A percentile compares a stretch with the other conserved stretches of the same genome.
Evolutionary conservation across 2,329 filamentous ascomycete genomes (phyloP).

Genomic region (Microsporum audouinii): DNA sequence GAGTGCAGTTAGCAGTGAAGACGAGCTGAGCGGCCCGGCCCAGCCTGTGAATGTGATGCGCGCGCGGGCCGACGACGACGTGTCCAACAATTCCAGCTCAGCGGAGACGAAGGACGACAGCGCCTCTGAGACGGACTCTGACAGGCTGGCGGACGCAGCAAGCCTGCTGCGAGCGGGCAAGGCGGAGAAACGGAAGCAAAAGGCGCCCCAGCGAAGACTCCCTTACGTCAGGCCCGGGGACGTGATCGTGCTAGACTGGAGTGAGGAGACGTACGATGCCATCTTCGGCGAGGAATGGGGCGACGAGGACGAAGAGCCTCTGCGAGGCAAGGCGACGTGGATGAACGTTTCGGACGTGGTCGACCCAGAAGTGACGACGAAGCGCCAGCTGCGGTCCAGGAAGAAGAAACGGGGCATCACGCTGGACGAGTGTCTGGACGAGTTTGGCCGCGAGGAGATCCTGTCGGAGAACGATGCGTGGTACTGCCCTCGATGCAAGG

Average conservation of each 20-base stretch:
- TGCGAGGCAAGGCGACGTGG: slow-evolving; percentile 52
- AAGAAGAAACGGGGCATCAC: slow-evolving; percentile 67
- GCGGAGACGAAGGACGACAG: slow-evolving; percentile 17
- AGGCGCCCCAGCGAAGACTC: slow-evolving; percentile 23
- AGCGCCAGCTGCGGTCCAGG: slow-evolving; percentile 50
- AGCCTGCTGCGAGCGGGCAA: slow-evolving; percentile 6
- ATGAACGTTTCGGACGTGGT: slow-evolving; percentile 40
- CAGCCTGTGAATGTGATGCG: slow-evolving; percentile 9
- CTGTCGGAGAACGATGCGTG: slow-evolving; percentile 92
- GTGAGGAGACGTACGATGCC: slow-evolving; percentile 53
- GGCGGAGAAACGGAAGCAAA: slow-evolving; percentile 3
- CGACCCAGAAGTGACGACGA: slow-evolving; percentile 54
- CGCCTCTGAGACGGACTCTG: slow-evolving; percentile 24
- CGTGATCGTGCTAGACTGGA: slow-evolving; percentile 80
- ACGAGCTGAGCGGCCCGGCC: slow-evolving; percentile 21
- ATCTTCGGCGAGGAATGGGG: slow-evolving; percentile 47
- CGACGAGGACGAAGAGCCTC: slow-evolving; percentile 34
- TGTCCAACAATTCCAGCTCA: slow-evolving; percentile 16
- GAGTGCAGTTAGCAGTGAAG: slow-evolving; percentile 23
- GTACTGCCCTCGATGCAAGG: slow-evolving; percentile 95
- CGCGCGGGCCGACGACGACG: slow-evolving; percentile 10
- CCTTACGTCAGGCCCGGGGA: slow-evolving; percentile 71
- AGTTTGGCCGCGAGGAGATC: slow-evolving; percentile 88
- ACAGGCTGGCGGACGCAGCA: slow-evolving; percentile 8
- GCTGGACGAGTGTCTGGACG: slow-evolving; percentile 81